phyloP scores from a whole-genome alignment of 345 rosid genomes.

The Brassica rapa region DNA sequence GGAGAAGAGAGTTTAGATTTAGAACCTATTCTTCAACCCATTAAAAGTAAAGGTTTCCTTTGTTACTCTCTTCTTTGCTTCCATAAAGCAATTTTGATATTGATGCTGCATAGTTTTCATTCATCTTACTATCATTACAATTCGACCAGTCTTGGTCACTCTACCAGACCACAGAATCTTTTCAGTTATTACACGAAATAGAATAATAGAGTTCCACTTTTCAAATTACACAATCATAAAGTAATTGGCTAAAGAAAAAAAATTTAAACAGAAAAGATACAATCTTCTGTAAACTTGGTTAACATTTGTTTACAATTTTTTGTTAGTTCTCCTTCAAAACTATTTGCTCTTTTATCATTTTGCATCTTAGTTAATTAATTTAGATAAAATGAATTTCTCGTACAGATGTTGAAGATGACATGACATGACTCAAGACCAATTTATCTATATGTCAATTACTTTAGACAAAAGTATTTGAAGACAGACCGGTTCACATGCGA shows the following conservation, averaged over 20 bases:
- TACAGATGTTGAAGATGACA: slow-evolving; percentile 32
- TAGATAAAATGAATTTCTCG: background rate
- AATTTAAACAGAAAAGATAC: background rate
- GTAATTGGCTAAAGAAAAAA: background rate
- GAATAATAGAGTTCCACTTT: background rate
- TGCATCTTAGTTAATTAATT: background rate
- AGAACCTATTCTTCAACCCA: slow-evolving; percentile 21
- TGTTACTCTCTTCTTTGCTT: slow-evolving; percentile 17
- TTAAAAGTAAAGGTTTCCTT: slow-evolving; percentile 15
- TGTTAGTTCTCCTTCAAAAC: background rate
- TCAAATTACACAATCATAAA: background rate
- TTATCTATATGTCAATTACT: slow-evolving; percentile 21
- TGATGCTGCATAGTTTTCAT: slow-evolving; percentile 16
- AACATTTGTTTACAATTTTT: background rate
- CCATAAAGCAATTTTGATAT: slow-evolving; percentile 37
- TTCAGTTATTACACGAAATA: background rate
- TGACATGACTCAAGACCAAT: slow-evolving; percentile 39
- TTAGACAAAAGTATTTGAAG: slow-evolving; percentile 33
- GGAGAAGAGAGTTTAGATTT: slow-evolving; percentile 33
- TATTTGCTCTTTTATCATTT: background rate
- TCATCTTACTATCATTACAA: background rate
- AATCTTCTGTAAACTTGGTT: background rate
- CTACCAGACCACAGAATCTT: background rate
- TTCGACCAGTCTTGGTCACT: background rate
- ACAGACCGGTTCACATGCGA: slow-evolving; percentile 35